phyloP scores from a whole-genome alignment of 1,284 basidiomycete species.

The Apiotrichum sp. region DNA sequence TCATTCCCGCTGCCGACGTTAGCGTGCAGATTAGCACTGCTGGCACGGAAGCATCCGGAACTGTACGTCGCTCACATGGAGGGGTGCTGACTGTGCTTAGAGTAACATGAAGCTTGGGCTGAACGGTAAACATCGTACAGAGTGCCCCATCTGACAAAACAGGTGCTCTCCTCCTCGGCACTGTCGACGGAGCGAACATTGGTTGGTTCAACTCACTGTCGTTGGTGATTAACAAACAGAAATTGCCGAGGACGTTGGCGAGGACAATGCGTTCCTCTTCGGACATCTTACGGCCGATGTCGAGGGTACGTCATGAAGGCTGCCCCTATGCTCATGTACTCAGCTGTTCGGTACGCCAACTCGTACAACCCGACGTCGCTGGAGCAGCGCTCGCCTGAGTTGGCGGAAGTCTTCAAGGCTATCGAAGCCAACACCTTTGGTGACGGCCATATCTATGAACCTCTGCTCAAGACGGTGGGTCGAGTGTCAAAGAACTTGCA shows the following conservation, averaged over 20 bases:
- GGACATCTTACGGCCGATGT: conserved; percentile 51
- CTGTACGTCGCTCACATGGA: conserved; percentile 16
- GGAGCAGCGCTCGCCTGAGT: conserved; percentile 70
- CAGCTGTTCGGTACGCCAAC: conserved; percentile 69
- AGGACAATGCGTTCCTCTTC: conserved; percentile 54
- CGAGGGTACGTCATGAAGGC: conserved; percentile 49
- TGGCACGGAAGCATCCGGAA: conserved; percentile 65
- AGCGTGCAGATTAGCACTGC: conserved; percentile 90
- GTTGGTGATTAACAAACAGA: conserved; percentile 39
- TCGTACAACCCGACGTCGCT: conserved; percentile 70
- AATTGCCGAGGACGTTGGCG: conserved; percentile 82
- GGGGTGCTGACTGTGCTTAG: conserved; percentile 6
- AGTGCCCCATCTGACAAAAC: neutral
- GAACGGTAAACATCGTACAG: conserved; percentile 47
- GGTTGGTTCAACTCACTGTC: conserved; percentile 37
- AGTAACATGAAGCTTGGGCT: conserved; percentile 75
- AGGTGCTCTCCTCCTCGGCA: conserved; percentile 68
- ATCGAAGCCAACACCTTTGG: conserved; percentile 70
- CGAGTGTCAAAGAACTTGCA: neutral
- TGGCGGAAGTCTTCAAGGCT: conserved; percentile 60
- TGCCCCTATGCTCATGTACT: neutral
- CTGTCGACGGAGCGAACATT: conserved; percentile 80
- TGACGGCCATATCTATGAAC: conserved; percentile 67
- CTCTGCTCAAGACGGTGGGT: conserved; percentile 50
- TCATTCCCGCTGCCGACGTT: conserved; percentile 87